Percentiles rank a stretch among this genome's conserved stretches.
Evolutionary conservation across 345 rosid species (phyloP).

Genomic region (Raphanus sativus): DNA sequence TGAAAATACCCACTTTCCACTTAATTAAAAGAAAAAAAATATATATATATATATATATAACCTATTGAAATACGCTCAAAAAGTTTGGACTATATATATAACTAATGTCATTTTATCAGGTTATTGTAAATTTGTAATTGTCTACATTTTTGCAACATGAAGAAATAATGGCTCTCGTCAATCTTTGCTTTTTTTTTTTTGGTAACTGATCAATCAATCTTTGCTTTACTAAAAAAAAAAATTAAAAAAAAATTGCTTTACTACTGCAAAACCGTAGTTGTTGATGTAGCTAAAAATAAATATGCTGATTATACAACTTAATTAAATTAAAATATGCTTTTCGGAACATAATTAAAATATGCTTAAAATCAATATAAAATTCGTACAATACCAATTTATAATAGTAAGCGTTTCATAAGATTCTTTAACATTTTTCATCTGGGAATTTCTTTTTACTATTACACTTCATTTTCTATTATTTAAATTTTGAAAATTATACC

Average conservation of each 20-base stretch:
- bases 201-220: no score
- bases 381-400: background rate
- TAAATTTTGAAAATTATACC: no score
- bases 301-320: no score
- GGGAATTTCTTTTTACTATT: background rate
- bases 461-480: background rate
- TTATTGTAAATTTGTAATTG: no score
- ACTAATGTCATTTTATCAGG: background rate
- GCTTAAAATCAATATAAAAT: background rate
- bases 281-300: background rate
- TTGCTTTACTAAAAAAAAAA: no score
- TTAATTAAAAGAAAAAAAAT: background rate
- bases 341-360: no score
- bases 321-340: no score
- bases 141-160: background rate
- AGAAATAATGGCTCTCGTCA: background rate
- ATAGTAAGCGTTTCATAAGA: background rate
- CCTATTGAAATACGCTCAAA: constrained; percentile 6
- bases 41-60: background rate
- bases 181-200: background rate
- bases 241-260: no score
- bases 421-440: no score
- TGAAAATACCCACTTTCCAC: constrained; percentile 7
- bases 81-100: background rate
- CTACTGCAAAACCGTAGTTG: background rate